Base-by-base conservation (phyloP, 768 basidiomycete genomes). In the Butyriboletus loyo region DNA sequence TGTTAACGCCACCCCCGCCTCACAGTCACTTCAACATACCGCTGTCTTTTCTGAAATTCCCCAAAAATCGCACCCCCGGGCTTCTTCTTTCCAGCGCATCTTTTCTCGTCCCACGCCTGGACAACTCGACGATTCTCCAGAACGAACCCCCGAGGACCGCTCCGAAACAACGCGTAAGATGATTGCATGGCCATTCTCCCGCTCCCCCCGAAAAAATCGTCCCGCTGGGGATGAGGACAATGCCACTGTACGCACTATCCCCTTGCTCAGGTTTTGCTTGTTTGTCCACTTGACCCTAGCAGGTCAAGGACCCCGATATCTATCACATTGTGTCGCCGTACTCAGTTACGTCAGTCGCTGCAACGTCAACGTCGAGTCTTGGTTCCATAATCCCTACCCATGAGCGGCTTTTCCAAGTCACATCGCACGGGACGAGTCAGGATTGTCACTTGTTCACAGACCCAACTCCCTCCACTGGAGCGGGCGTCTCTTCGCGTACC, bases 151-250 rank as follows among this genome's bases (percentile, higher is more conserved):
- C 2, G 59, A 64, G 4, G 53, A 62, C 41, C 49, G 43, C 30
- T 42, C 49, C 24, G 51, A 55, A 9, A 40, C 58, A 7, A 58
- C 69, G 15, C 67, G 65, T n/a, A 71, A 57, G 42, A 59, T 62
- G 54, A 61, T 67, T 21, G 32, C 50, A 6, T 69, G 67, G 67
- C 67, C 69, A 8, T 69, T 69, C 42, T 56, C 67, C 0, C 67
- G 63, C 19, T 59, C 56, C 9, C 67, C 65, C 4, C 55, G 54
- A 7, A 67, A 54, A 56, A 48, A 43, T 44, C 66, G 53, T 30
- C 35, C 44, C 7, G n/a, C 28, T 11, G 38, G 47, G 31, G 54
- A 60, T 9, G 50, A 57, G 39, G 34, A 36, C 15, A 38, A 31
- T 22, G 34, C 28, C 25, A 36, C 42, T n/a, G 67, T 68, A 53